These are phyloP conservation scores for Globisporangium spiculum DNA, from an alignment of 352 stramenopile species.

Conservation along the genomic window DNA sequence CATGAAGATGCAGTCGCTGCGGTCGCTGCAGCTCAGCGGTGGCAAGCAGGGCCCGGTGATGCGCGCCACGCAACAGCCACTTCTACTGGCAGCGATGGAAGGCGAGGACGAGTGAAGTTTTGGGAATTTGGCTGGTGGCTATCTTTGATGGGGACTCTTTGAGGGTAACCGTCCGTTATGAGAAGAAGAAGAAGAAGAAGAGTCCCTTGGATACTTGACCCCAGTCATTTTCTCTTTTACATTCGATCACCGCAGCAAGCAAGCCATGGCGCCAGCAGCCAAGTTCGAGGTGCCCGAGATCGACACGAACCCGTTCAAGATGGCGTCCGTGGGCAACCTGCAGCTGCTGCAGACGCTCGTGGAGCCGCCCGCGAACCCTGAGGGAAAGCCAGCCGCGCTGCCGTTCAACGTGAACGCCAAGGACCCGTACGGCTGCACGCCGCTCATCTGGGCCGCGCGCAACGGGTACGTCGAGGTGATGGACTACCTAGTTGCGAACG, in stretches of 20 bases:
- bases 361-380: constrained; percentile 37
- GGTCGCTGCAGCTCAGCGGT: constrained; percentile 10
- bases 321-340: constrained; percentile 76
- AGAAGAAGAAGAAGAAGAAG: background rate
- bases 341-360: constrained; percentile 68
- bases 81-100: background rate
- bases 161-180: background rate
- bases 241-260: background rate
- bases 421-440: constrained; percentile 78
- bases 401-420: constrained; percentile 79
- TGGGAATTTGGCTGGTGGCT: background rate
- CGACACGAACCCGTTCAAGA: constrained; percentile 86
- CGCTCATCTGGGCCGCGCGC: constrained; percentile 75
- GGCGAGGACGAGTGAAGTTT: background rate
- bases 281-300: constrained; percentile 80
- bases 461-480: constrained; percentile 84
- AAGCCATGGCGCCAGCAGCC: constrained; percentile 16
- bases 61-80: background rate
- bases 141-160: background rate
- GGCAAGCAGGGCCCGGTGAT: background rate
- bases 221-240: background rate
- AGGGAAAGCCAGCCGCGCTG: constrained; percentile 35
- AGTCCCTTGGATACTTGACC: background rate
- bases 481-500: constrained; percentile 67
- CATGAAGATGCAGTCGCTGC: constrained; percentile 30